Evolutionary conservation across 1,139 yeast genomes (phyloP), one percentile per base, ranked within the genome.

Genomic region (Saccharomyces hybrid): DNA sequence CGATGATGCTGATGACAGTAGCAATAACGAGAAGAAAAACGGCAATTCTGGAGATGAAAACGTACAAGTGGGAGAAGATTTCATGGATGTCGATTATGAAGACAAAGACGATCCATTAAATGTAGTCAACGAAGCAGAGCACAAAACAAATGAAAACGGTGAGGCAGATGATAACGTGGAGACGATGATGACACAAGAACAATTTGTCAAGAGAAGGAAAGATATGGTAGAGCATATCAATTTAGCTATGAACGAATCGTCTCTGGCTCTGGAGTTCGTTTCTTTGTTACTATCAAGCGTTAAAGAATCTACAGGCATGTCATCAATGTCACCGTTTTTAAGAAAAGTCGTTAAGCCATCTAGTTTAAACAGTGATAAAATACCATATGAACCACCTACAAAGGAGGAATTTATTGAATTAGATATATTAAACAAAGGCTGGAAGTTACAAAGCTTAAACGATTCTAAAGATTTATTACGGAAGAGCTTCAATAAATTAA

Each of bases 301-400:
- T 11, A 79, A 93, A 57, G 96, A 96, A 2, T 86, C 87, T 25
- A 85, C 93, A 1, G 96, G 95, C 1, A 79, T 86, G 46, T 78
- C 91, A 2, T 87, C 97, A 4, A 88, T 93, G 82, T 89, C 97
- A 0, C 93, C 96, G 0, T 91, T 85, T 69, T 74, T 93, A 58
- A 81, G 83, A 60, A 85, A 88, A 61, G 82, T 80, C 55, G 86
- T 87, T 0, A 90, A 96, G 1, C 74, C 85, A 11, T 96, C 95
- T 0, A 85, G 97, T 0, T 74, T 93, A 52, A 85, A 84, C 53
- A 79, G 93, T 13, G 95, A 86, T 62, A 71, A 76, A 46, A 72
- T 85, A 2, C 66, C 57, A 42, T 56, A 55, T n/a, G 61, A 57
- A 4, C 59, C 55, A 14, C 50, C 57, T 1, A 54, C 61, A 1